Evolutionary conservation across 2,329 filamentous ascomycete species (phyloP), one percentile per base, ranked within the genome.

Genomic region (Fusarium graminum): DNA sequence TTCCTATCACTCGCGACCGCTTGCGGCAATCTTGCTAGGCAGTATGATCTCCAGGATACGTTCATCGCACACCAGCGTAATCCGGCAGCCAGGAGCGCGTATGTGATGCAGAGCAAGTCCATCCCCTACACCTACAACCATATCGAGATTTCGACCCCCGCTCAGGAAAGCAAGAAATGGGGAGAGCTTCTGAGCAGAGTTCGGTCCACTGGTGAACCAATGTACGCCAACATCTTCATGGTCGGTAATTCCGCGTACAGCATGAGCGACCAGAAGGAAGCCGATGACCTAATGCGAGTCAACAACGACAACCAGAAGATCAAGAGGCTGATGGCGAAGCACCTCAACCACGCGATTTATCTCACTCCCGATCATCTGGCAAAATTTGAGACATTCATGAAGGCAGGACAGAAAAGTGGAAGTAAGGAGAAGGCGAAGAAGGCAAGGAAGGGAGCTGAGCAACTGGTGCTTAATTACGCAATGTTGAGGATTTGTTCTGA

Each of bases 311-410:
- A 39, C 8, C 2, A 50, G 3, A 39, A n/a, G 5, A 4, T 26
- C 6, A 29, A 16, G 1, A n/a, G n/a, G 0, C 6, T 28, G 1
- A 29, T 17, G 14, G 2, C 0, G 0, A 17, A 0, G 9, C 19
- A 41, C 22, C 19, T 11, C 0, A 7, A 3, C 13, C 25, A 28
- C 4, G 9, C 0, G 1, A 7, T 17, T 6, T 6, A 22, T 6
- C 22, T 22, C 22, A 22, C 22, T 22, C 22, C 22, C 22, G 22
- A 22, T 22, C 22, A 22, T 22, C 22, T 22, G 22, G 22, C 22
- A 22, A 22, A 22, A 6, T 22, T 22, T 22, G 22, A 22, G 22
- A 22, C 22, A 22, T 22, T 22, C 22, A 22, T 4, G 22, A 6
- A 22, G 22, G 22, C 22, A 22, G 22, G 22, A 22, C 22, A 22